Evolutionary conservation across 257 asterid species (phyloP).

Genomic region (Cordia subcordata): DNA sequence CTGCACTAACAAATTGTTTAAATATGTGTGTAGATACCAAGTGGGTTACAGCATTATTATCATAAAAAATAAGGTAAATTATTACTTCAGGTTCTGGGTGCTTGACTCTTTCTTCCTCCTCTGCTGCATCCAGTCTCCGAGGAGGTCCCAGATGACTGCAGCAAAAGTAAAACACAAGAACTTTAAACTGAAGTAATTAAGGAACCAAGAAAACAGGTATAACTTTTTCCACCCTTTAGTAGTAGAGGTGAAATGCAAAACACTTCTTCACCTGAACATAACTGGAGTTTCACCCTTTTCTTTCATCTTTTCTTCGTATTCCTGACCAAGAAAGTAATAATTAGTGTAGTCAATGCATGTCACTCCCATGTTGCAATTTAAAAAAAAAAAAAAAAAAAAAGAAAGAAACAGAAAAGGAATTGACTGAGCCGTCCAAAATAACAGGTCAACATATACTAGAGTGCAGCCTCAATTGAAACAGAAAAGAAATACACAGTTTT

Average conservation of each 20-base stretch:
- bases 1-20: constrained; percentile 45
- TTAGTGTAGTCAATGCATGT: constrained; percentile 2
- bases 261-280: constrained; percentile 82
- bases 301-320: constrained; percentile 77
- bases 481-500: no score
- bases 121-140: constrained; percentile 66
- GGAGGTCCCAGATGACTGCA: constrained; percentile 95
- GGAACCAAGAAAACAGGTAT: not conserved
- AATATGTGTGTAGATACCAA: constrained; percentile 23
- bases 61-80: constrained; percentile 16
- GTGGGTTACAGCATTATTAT: constrained; percentile 12
- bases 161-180: constrained; percentile 17
- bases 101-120: constrained; percentile 86
- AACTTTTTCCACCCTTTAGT: not conserved
- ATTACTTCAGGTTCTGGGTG: constrained; percentile 84
- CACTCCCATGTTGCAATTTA: not conserved
- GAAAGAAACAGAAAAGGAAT: not conserved
- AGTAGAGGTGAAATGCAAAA: not conserved
- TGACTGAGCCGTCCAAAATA: not conserved
- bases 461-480: no score
- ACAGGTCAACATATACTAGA: not conserved
- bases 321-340: constrained; percentile 39
- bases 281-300: constrained; percentile 98
- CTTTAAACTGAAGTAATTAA: constrained; percentile 4
- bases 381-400: not conserved